These are phyloP conservation scores for Kwoniella sp. DNA, from an alignment of 768 basidiomycete genomes.

Conservation along the genomic window DNA sequence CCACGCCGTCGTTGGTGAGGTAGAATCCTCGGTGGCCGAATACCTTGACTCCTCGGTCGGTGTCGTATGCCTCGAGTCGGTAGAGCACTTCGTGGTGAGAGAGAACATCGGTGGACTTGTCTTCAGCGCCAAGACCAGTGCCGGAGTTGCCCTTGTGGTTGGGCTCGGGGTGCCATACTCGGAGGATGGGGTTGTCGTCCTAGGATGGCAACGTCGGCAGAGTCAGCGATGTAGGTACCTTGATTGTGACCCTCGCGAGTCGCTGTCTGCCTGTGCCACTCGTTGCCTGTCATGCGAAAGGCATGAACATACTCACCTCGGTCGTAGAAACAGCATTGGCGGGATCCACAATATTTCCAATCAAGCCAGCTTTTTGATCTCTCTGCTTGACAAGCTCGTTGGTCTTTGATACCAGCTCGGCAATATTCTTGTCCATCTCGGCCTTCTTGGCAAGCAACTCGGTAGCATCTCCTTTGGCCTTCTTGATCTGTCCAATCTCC, in stretches of 20 bases:
- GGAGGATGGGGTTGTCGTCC: conserved; percentile 85
- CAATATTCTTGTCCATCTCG: conserved; percentile 77
- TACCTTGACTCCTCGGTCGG: conserved; percentile 84
- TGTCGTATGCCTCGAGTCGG: conserved; percentile 91
- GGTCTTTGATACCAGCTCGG: conserved; percentile 77
- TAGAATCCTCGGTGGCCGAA: conserved; percentile 96
- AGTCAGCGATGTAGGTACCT: neutral
- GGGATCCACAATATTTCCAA: conserved; percentile 92
- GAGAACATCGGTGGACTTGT: conserved; percentile 71
- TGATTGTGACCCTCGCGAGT: too few species aligned
- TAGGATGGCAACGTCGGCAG: conserved; percentile 49
- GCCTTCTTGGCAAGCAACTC: conserved; percentile 84
- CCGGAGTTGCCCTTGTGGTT: conserved; percentile 62
- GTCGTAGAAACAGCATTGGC: conserved; percentile 80
- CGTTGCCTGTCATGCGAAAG: neutral
- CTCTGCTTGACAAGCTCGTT: conserved; percentile 65
- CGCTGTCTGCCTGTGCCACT: too few species aligned
- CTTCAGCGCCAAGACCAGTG: conserved; percentile 59
- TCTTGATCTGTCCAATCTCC: conserved; percentile 90
- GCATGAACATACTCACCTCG: conserved; percentile 65
- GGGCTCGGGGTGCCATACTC: conserved; percentile 82
- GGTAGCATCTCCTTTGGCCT: conserved; percentile 89
- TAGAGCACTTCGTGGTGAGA: conserved; percentile 98
- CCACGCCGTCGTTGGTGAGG: conserved; percentile 91
- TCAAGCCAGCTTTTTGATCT: conserved; percentile 69